Base-by-base conservation (phyloP, 2,329 filamentous ascomycete species). In the Diaporthe citriasiana region DNA sequence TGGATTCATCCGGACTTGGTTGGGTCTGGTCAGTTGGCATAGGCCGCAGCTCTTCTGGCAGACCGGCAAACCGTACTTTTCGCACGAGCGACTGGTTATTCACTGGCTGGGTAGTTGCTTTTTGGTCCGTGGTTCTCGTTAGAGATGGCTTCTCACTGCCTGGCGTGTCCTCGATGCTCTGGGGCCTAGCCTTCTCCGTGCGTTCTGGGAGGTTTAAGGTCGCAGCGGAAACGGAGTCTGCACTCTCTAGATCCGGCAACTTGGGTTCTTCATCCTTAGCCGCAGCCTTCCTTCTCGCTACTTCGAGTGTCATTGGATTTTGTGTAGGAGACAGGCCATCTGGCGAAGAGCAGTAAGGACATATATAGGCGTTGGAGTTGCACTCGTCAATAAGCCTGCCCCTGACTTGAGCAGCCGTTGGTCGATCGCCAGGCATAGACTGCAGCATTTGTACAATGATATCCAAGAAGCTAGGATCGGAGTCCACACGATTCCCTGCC, bases 21-120 rank as follows among this genome's bases (percentile, higher is more conserved):
- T 30, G 13, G 1, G 57, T 17, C 3, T 15, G 38, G 3, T 63
- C 57, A 3, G 57, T 45, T 22, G 57, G 57, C 57, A 45, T 63
- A 3, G 57, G 57, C 8, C 38, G 57, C 22, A 63, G 38, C 38
- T 45, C 57, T 4, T 63, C 57, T 1, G 57, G 57, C 3, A 63
- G 25, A 45, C 57, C 57, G 13, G 57, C 38, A 45, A 63, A 63
- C 5, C 57, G n/a, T 15, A 63, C 57, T 33, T 63, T 63, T 9
- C 57, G 38, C 2, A 2, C 35, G 7, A 25, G 38, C 6, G 57
- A 22, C 6, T 38, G 22, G 3, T 8, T 6, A 6, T 15, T 3
- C 15, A 30, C 7, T 22, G 57, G 8, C 15, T 30, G n/a, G 15
- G 2, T 38, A 15, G 13, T 25, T 3, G 10, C 10, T 5, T 4